Conservation (phyloP, 2,329 filamentous ascomycete species). For the Stagonosporopsis chrysanthemi region DNA sequence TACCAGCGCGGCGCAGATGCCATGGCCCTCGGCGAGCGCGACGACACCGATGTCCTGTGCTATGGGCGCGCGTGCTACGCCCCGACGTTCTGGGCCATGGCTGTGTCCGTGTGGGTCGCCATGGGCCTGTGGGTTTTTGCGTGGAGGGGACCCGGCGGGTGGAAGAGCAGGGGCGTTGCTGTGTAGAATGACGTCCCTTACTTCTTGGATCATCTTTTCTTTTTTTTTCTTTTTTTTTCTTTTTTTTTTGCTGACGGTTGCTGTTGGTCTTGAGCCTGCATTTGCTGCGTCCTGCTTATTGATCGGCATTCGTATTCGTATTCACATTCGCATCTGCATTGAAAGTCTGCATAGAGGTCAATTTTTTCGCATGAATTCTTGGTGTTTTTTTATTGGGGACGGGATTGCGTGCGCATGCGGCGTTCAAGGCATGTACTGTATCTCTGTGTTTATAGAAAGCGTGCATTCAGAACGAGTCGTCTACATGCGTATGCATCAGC, state of each 20-base stretch:
- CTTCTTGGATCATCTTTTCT: too few relatives aligned
- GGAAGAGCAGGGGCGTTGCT: conserved; percentile 78
- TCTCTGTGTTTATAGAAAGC: too few relatives aligned
- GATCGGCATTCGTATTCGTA: background rate
- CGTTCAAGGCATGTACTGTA: too few relatives aligned
- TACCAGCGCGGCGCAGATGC: conserved; percentile 72
- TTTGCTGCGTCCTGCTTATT: background rate
- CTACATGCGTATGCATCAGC: too few relatives aligned
- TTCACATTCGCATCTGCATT: background rate
- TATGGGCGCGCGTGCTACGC: conserved; percentile 85
- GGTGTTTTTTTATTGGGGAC: too few relatives aligned
- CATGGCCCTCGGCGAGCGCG: conserved; percentile 38
- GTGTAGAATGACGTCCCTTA: conserved; percentile 49
- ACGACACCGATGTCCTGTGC: conserved; percentile 67
- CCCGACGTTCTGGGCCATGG: conserved; percentile 85
- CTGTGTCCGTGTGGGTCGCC: conserved; percentile 80
- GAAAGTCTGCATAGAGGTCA: background rate
- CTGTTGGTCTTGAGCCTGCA: background rate
- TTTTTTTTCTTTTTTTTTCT: too few relatives aligned
- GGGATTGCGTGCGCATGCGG: too few relatives aligned
- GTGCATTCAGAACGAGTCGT: too few relatives aligned
- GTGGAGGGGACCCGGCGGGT: conserved; percentile 80
- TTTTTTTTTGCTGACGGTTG: background rate
- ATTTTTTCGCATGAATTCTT: too few relatives aligned
- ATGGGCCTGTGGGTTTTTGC: conserved; percentile 75